Evolutionary conservation across 2,329 filamentous ascomycete genomes (phyloP).

Genomic region (Lachnellula hyalina): DNA sequence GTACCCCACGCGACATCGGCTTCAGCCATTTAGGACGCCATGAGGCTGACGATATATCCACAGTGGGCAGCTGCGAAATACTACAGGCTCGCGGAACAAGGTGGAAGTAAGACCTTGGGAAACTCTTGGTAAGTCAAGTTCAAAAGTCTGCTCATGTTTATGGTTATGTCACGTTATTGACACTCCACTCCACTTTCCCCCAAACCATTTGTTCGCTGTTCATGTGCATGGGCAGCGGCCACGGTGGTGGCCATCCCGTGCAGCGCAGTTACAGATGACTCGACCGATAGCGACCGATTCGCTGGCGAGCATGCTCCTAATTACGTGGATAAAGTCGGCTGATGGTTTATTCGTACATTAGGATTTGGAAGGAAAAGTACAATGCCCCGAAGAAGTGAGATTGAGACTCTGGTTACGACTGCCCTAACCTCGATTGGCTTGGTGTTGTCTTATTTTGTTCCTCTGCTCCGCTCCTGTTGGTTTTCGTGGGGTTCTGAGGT

Average conservation of each 20-base stretch:
- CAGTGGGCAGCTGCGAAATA: constrained; percentile 82
- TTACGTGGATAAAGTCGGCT: constrained; percentile 13
- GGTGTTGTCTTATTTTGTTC: not conserved
- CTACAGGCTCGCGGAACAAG: constrained; percentile 83
- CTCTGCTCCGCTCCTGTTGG: not conserved
- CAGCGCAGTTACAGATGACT: constrained; percentile 31
- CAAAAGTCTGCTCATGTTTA: not conserved
- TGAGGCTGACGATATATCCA: constrained; percentile 41
- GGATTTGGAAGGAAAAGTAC: constrained; percentile 99
- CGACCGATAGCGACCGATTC: constrained; percentile 21
- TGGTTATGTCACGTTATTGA: constrained; percentile 14
- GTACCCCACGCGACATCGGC: constrained; percentile 17
- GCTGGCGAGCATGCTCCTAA: constrained; percentile 10
- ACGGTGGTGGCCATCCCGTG: constrained; percentile 13
- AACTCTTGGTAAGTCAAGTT: constrained; percentile 78
- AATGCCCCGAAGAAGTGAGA: constrained; percentile 29
- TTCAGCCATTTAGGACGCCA: constrained; percentile 27
- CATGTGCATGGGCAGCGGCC: constrained; percentile 11
- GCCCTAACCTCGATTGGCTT: not conserved
- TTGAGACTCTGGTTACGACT: constrained; percentile 8
- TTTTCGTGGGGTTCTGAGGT: constrained; percentile 3
- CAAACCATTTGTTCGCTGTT: constrained; percentile 14
- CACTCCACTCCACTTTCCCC: not conserved
- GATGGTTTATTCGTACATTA: constrained; percentile 18
- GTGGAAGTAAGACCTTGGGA: constrained; percentile 83